Percentiles rank a stretch among this genome's conserved stretches.
phyloP scores from a whole-genome alignment of 1,284 basidiomycete species.

The Fomitopsis pinicola region DNA sequence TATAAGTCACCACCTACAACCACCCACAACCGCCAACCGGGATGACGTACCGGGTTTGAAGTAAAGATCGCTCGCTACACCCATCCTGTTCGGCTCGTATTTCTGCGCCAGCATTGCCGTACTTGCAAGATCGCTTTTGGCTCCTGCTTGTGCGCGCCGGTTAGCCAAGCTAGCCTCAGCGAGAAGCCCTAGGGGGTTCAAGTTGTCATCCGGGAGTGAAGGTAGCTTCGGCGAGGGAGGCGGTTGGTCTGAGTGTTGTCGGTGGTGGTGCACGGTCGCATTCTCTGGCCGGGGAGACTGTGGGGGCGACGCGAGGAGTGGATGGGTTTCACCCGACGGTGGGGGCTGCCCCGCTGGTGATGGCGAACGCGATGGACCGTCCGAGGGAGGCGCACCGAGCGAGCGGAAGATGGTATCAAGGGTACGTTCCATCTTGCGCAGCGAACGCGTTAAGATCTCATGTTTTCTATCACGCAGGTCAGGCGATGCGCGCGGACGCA shows the following conservation, averaged over 20 bases:
- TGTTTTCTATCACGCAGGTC: conserved; percentile 67
- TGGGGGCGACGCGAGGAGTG: conserved; percentile 55
- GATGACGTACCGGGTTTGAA: conserved; percentile 80
- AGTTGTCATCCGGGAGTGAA: conserved; percentile 83
- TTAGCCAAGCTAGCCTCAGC: conserved; percentile 91
- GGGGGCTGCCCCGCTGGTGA: conserved; percentile 56
- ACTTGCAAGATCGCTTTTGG: conserved; percentile 13
- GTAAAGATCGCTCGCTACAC: conserved; percentile 88
- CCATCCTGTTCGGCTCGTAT: conserved; percentile 43
- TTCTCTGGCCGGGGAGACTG: conserved; percentile 36
- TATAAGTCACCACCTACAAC: conserved; percentile 12
- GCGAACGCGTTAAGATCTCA: conserved; percentile 82
- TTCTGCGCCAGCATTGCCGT: conserved; percentile 5
- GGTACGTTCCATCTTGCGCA: conserved; percentile 90
- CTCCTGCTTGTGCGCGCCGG: conserved; percentile 46
- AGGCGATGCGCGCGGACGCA: conserved; percentile 24
- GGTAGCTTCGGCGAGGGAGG: conserved; percentile 75
- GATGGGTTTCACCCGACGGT: conserved; percentile 44
- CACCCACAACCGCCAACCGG: conserved; percentile 8
- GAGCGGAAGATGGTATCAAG: conserved; percentile 84
- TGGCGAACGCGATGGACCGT: conserved; percentile 78
- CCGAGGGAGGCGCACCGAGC: conserved; percentile 76
- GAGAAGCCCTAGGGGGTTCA: conserved; percentile 87
- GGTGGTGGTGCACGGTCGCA: conserved; percentile 19
- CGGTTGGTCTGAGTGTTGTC: conserved; percentile 20